These are phyloP conservation scores for Plasmodium sp. DNA, from an alignment of 169 alveolate species.

Conservation along the genomic window DNA sequence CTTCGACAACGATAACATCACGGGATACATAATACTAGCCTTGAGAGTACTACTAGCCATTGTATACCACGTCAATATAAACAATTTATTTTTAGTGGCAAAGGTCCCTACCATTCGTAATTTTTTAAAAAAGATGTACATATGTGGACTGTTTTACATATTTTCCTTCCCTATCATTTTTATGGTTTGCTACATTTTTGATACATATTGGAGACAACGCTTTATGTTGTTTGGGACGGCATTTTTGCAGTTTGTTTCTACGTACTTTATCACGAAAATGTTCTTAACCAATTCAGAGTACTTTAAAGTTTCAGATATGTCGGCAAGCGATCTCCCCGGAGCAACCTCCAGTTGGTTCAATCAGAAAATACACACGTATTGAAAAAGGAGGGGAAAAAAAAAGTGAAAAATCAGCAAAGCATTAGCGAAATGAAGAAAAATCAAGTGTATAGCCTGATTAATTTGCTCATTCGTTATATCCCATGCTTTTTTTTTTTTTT, in stretches of 20 bases:
- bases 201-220: constrained; percentile 69
- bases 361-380: constrained; percentile 53
- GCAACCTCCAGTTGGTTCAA: constrained; percentile 70
- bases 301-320: constrained; percentile 73
- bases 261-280: constrained; percentile 68
- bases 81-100: constrained; percentile 30
- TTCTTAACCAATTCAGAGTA: constrained; percentile 69
- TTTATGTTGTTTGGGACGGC: constrained; percentile 71
- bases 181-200: constrained; percentile 70
- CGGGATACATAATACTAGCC: constrained; percentile 60
- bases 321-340: constrained; percentile 74
- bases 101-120: constrained; percentile 33
- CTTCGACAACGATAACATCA: constrained; percentile 67
- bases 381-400: neutral
- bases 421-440: neutral
- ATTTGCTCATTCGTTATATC: neutral
- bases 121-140: constrained; percentile 51
- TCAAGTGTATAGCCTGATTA: neutral
- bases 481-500: neutral
- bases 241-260: constrained; percentile 47
- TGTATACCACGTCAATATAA: constrained; percentile 60
- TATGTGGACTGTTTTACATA: constrained; percentile 58
- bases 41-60: constrained; percentile 45
- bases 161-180: constrained; percentile 69
- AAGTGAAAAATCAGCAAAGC: neutral